Base-by-base conservation (phyloP, 345 rosid species). In the Nephelium lappaceum region DNA sequence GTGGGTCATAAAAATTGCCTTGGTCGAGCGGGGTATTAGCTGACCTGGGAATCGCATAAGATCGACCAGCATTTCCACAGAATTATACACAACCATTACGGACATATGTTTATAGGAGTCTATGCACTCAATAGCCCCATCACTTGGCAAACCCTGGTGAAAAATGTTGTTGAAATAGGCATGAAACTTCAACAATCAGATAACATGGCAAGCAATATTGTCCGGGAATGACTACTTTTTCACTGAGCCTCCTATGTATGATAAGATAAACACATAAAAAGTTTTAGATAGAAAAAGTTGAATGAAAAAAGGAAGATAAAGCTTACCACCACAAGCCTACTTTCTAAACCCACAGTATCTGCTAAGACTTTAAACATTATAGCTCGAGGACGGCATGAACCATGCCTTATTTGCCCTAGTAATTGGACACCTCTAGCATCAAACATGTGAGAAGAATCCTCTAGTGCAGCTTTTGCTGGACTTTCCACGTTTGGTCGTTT, bases 31-130 rank as follows among this genome's bases (percentile, higher is more conserved):
- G 5, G 98, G 98, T 77, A 94, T 97, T 75, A 97, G 84, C 86
- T 92, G 93, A 77, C 99, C 99, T 3, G 99, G 99, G 90, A 89
- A 91, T 63, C 97, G 91, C 98, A 96, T 91, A n/a, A 96, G 97
- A 85, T 96, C 98, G 61, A 96, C 97, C 87, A 96, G 88, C 78
- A 90, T 83, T 81, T 94, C 99, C 83, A 90, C 88, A 64, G 98
- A 96, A 81, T 94, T 93, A 78, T 91, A 84, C 71, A 91, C 87
- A 69, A 92, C 98, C 61, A 91, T 87, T 78, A 93, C 98, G 70
- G 99, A 97, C 88, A 93, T 87, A 81, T 97, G 98, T 78, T 84
- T 97, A 79, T 87, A 90, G 23, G 93, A 90, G 85, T 94, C 98
- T 62, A 69, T 85, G 78, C 86, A 88, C 83, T 94, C 98, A 74